phyloP scores from a whole-genome alignment of 306 rosid genomes.

The Trichosanthes cucumerina region DNA sequence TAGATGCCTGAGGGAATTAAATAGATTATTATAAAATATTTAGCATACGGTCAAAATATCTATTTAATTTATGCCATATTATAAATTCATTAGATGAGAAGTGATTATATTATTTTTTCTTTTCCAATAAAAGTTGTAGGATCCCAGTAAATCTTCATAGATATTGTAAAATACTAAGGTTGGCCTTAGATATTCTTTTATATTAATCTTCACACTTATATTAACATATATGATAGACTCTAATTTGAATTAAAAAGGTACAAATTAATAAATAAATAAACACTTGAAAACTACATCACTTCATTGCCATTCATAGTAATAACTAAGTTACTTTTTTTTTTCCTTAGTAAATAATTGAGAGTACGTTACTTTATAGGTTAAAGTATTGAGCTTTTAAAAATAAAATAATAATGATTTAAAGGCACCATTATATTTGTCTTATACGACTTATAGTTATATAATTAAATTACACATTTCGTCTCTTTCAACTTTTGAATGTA shows the following conservation, averaged over 20 bases:
- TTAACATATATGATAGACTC: slow-evolving; percentile 2
- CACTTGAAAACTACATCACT: background rate
- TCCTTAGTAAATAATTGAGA: background rate
- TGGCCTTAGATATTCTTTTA: background rate
- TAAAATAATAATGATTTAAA: background rate
- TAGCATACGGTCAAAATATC: background rate
- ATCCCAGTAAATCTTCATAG: slow-evolving; percentile 8
- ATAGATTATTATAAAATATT: background rate
- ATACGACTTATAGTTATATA: too few species aligned
- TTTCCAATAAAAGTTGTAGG: slow-evolving; percentile 8
- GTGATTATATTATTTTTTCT: background rate
- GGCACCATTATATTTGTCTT: too few species aligned
- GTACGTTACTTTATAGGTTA: background rate
- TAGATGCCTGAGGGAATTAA: background rate
- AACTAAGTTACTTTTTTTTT: background rate
- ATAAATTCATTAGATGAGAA: background rate
- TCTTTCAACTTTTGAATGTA: too few species aligned
- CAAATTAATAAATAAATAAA: background rate
- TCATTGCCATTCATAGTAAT: background rate
- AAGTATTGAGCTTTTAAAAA: background rate
- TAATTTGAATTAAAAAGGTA: background rate
- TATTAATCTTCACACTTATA: background rate
- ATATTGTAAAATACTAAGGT: slow-evolving; percentile 4
- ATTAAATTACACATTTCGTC: too few species aligned
- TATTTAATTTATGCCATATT: background rate